Evolutionary conservation across 2,329 filamentous ascomycete genomes (phyloP).

Genomic region (Phaeosphaeria sp.): DNA sequence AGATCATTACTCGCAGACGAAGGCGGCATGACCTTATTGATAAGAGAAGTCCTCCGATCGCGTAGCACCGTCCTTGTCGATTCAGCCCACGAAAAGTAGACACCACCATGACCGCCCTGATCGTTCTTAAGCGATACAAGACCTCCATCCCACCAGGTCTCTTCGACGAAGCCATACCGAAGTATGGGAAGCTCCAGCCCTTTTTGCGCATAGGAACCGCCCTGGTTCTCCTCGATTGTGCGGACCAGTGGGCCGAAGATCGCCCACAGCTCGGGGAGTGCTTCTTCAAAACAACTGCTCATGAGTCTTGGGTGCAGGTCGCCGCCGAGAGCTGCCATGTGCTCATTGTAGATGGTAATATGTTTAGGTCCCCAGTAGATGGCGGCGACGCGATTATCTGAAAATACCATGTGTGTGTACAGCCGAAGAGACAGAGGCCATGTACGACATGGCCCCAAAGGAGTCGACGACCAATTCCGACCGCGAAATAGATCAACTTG

Average conservation of each 20-base stretch:
- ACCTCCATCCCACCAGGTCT: conserved; percentile 8
- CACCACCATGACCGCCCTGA: conserved; percentile 5
- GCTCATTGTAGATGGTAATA: conserved; percentile 10
- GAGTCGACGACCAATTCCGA: conserved; percentile 3
- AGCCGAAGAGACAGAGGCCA: conserved; percentile 6
- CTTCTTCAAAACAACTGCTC: conserved; percentile 2
- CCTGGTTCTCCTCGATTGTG: background rate
- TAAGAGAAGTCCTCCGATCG: conserved; percentile 6
- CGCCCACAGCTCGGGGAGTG: conserved; percentile 1
- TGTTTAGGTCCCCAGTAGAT: conserved; percentile 10
- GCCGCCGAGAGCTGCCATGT: conserved; percentile 3
- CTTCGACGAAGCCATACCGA: conserved; percentile 7
- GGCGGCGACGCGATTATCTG: conserved; percentile 5
- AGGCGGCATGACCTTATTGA: conserved; percentile 2
- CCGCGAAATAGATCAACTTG: conserved; percentile 3
- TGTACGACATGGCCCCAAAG: background rate
- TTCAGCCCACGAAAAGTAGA: conserved; percentile 9
- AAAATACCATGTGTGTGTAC: conserved; percentile 8
- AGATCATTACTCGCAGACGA: background rate
- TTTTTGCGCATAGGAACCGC: background rate
- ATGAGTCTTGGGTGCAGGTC: conserved; percentile 4
- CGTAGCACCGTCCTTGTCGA: background rate
- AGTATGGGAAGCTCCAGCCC: background rate
- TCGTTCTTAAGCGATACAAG: conserved; percentile 7
- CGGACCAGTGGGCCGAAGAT: conserved; percentile 1